phyloP scores from a whole-genome alignment of 2,329 filamentous ascomycete species.

The Colletotrichum sp. region DNA sequence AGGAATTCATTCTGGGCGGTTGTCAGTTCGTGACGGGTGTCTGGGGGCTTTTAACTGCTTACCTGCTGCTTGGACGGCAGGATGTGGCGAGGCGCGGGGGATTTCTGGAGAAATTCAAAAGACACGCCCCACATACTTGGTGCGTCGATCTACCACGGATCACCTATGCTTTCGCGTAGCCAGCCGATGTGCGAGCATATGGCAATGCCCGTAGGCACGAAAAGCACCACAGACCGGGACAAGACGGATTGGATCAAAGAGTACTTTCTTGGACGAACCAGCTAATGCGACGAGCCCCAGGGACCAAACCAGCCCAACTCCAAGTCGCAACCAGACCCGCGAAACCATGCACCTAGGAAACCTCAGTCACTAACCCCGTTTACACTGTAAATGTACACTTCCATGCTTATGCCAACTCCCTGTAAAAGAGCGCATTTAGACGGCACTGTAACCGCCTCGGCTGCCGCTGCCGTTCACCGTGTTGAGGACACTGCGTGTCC shows the following conservation, averaged over 20 bases:
- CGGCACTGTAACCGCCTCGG: slow-evolving; percentile 92
- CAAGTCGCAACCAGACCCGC: background rate
- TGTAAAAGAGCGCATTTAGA: slow-evolving; percentile 55
- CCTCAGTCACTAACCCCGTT: background rate
- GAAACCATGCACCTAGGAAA: slow-evolving; percentile 1
- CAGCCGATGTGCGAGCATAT: background rate
- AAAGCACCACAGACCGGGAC: background rate
- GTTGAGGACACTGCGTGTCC: slow-evolving; percentile 78
- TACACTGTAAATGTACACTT: slow-evolving; percentile 15
- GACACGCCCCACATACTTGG: background rate
- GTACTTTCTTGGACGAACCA: background rate
- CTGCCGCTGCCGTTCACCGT: slow-evolving; percentile 84
- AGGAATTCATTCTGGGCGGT: background rate
- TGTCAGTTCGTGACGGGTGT: background rate
- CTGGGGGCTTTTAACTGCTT: background rate
- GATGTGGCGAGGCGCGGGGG: background rate
- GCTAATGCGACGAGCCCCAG: slow-evolving; percentile 11
- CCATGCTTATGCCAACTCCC: background rate
- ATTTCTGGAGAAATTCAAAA: background rate
- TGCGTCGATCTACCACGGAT: background rate
- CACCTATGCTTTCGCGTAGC: background rate
- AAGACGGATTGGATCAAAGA: background rate
- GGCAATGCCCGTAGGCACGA: background rate
- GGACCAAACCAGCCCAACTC: slow-evolving; percentile 9
- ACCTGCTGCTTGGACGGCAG: background rate